These are phyloP conservation scores for Hyphopichia buzzinii DNA, from an alignment of 1,139 yeast genomes.

Conservation along the genomic window DNA sequence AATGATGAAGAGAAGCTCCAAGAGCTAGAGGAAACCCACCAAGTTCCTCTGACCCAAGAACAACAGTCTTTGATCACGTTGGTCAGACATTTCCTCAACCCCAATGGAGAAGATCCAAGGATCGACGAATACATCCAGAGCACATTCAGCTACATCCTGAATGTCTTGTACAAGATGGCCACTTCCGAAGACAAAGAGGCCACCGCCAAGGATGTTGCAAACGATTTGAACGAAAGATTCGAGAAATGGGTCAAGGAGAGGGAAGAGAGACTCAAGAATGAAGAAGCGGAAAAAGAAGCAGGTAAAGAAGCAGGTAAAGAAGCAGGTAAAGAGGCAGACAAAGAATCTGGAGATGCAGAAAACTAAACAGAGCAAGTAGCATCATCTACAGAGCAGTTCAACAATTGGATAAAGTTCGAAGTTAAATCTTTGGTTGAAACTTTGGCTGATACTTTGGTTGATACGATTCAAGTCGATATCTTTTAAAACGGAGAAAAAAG, in stretches of 20 bases:
- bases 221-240: conserved; percentile 30
- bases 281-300: no score
- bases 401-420: no score
- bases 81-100: conserved; percentile 23
- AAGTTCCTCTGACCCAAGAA: conserved; percentile 15
- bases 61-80: conserved; percentile 16
- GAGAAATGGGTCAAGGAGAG: conserved; percentile 28
- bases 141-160: conserved; percentile 29
- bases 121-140: conserved; percentile 28
- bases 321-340: no score
- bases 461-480: no score
- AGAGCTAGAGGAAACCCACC: not conserved
- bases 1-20: conserved; percentile 1
- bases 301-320: no score
- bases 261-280: no score
- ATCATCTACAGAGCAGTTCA: no score
- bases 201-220: conserved; percentile 38
- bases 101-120: conserved; percentile 27
- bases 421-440: no score
- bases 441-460: no score
- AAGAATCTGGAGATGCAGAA: no score
- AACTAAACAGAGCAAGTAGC: no score
- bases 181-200: conserved; percentile 30
- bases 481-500: no score
- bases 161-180: conserved; percentile 29